A percentile compares a stretch with the other conserved stretches of the same genome.
Evolutionary conservation across 2,329 filamentous ascomycete genomes (phyloP).

Genomic region (Aspergillus luchuensis): DNA sequence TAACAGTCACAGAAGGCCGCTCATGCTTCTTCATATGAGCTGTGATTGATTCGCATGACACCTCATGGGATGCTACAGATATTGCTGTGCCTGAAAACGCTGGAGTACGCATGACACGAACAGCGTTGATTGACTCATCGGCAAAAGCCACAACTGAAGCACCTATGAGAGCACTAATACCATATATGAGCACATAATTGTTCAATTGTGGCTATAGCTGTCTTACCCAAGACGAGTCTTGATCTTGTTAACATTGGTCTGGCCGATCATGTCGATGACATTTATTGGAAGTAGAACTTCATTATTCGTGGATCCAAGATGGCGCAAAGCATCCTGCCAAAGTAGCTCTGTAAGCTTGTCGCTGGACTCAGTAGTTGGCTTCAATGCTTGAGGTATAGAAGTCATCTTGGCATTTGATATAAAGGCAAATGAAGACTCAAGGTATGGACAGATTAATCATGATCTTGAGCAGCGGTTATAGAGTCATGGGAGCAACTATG

Average conservation of each 20-base stretch:
- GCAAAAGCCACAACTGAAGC: slow-evolving; percentile 30
- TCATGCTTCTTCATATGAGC: slow-evolving; percentile 10
- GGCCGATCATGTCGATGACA: slow-evolving; percentile 34
- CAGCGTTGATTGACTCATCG: slow-evolving; percentile 31
- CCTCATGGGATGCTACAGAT: slow-evolving; percentile 27
- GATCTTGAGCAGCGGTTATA: background rate
- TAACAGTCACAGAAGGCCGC: slow-evolving; percentile 16
- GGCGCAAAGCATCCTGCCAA: slow-evolving; percentile 35
- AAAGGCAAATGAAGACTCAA: background rate
- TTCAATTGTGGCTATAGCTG: background rate
- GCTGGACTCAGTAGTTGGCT: slow-evolving; percentile 14
- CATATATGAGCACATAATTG: slow-evolving; percentile 13
- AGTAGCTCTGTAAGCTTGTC: slow-evolving; percentile 27
- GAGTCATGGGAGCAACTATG: background rate
- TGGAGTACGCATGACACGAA: slow-evolving; percentile 34
- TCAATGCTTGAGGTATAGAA: slow-evolving; percentile 18
- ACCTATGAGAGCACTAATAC: slow-evolving; percentile 28
- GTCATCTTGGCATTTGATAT: slow-evolving; percentile 13
- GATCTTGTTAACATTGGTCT: slow-evolving; percentile 33
- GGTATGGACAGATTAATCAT: background rate
- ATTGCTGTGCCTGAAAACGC: slow-evolving; percentile 25
- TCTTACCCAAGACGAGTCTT: slow-evolving; percentile 35
- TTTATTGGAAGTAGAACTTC: slow-evolving; percentile 36
- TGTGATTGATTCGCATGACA: slow-evolving; percentile 13
- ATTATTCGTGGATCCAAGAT: slow-evolving; percentile 34